These are phyloP conservation scores for Termitomyces sp. DNA, from an alignment of 768 basidiomycete genomes.

Conservation along the genomic window DNA sequence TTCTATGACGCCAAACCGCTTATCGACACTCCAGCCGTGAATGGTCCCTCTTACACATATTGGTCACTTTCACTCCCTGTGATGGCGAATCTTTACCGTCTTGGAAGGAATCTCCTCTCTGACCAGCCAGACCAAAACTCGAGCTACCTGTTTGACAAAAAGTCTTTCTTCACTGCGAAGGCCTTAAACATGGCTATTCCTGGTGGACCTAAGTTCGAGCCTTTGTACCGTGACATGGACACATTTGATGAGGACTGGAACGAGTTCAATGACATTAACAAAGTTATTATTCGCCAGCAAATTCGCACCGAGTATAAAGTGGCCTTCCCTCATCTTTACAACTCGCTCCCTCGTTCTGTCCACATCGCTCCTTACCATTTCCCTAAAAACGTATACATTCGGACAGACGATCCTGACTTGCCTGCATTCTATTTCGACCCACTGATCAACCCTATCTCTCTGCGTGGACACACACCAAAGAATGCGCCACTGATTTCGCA, in stretches of 20 bases:
- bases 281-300: conserved; percentile 98
- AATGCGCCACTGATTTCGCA: conserved; percentile 79
- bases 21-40: conserved; percentile 83
- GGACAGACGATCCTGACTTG: conserved; percentile 98
- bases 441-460: conserved; percentile 94
- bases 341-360: conserved; percentile 93
- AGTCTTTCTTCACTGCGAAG: conserved; percentile 97
- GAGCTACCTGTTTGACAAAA: conserved; percentile 95
- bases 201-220: conserved; percentile 98
- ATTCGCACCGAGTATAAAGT: conserved; percentile 99
- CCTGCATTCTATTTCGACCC: conserved; percentile 99
- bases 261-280: conserved; percentile 99
- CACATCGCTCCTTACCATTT: conserved; percentile 87
- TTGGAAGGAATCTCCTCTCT: conserved; percentile 89
- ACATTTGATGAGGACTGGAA: conserved; percentile 99
- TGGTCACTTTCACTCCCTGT: conserved; percentile 92
- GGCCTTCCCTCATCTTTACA: conserved; percentile 98
- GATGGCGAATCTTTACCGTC: conserved; percentile 95
- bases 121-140: conserved; percentile 90
- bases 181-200: conserved; percentile 96
- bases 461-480: conserved; percentile 81
- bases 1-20: conserved; percentile 98
- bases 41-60: conserved; percentile 88
- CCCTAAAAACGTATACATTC: conserved; percentile 98
- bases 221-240: conserved; percentile 95